These are phyloP conservation scores for Tagetes erecta DNA, from an alignment of 129 eudicot genomes.

Conservation along the genomic window DNA sequence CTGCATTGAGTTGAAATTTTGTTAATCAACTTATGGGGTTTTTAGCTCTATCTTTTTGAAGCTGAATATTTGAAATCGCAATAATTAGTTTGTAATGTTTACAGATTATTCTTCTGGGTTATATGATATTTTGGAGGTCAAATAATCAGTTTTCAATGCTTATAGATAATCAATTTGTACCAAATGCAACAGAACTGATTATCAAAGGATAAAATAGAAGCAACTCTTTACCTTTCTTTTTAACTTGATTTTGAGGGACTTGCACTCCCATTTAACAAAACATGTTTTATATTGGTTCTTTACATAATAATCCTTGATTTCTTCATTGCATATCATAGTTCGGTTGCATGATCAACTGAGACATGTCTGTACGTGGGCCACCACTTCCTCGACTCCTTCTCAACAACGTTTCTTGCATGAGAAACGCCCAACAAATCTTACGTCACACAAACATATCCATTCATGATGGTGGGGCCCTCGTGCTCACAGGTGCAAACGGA, in stretches of 20 bases:
- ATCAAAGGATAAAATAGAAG: neutral
- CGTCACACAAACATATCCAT: slow-evolving; percentile 84
- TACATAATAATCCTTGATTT: neutral
- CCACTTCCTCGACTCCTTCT: slow-evolving; percentile 85
- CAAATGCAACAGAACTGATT: neutral
- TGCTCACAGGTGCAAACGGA: slow-evolving; percentile 86
- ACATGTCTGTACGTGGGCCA: slow-evolving; percentile 56
- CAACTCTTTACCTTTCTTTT: neutral
- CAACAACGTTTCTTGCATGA: slow-evolving; percentile 91
- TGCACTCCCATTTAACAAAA: neutral
- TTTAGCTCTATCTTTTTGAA: neutral
- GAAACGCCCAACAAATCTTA: slow-evolving; percentile 94
- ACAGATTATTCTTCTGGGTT: neutral
- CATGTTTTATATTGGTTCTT: neutral
- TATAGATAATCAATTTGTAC: neutral
- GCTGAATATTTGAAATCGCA: neutral
- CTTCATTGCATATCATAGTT: slow-evolving; percentile 20
- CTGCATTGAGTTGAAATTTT: too few relatives aligned
- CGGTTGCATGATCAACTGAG: slow-evolving; percentile 21
- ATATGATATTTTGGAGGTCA: neutral
- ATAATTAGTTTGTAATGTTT: neutral
- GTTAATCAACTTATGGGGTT: neutral
- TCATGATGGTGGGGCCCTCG: slow-evolving; percentile 87
- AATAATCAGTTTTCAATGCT: neutral
- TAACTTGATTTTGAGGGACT: neutral